Evolutionary conservation across 805 yeast genomes (phyloP), one percentile per base, ranked within the genome.

Genomic region (Suhomyces kilbournensis): DNA sequence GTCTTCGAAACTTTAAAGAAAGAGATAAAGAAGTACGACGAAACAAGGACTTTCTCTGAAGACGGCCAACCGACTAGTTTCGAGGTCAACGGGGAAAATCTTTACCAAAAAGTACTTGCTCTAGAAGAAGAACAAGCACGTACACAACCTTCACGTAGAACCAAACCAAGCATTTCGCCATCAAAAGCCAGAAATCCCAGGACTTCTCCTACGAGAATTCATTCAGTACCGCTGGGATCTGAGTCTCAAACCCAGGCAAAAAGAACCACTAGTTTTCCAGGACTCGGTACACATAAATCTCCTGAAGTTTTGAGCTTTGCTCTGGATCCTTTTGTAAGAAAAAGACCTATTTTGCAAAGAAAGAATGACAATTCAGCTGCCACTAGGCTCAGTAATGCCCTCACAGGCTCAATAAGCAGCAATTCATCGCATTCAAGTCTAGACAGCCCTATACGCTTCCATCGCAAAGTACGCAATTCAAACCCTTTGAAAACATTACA

Each of bases 1-100:
- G 74, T 87, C 0, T 69, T 89, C 8, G 67, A 71, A 3, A 79
- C 75, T 1, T 67, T 93, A 46, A 79, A 78, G 54, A 42, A 55
- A 0, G 79, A 78, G 47, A 60, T 89, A 4, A 53, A 59, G 3
- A 71, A 70, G 10, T 88, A 81, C 72, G 84, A 85, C 56, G 60
- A 66, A 60, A 2, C 66, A 62, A 46, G 48, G 57, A 2, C 51
- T 2, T 38, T 38, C n/a, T 15, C 23, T 14, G 23, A 38, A 19
- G 42, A 19, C 9, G 42, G 42, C 4, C 23, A 38, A 7, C 42
- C 42, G 58, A 1, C 44, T 58, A 6, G 68, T 64, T 1, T 49
- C 56, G 9, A 35, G 14, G 74, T 84, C 17, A 67, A 77, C 47
- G 88, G 85, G 1, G 76, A 74, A 54, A 77, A 78, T 35, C 78